These are phyloP conservation scores for Theileria equi DNA, from an alignment of 169 alveolate species.

Conservation along the genomic window DNA sequence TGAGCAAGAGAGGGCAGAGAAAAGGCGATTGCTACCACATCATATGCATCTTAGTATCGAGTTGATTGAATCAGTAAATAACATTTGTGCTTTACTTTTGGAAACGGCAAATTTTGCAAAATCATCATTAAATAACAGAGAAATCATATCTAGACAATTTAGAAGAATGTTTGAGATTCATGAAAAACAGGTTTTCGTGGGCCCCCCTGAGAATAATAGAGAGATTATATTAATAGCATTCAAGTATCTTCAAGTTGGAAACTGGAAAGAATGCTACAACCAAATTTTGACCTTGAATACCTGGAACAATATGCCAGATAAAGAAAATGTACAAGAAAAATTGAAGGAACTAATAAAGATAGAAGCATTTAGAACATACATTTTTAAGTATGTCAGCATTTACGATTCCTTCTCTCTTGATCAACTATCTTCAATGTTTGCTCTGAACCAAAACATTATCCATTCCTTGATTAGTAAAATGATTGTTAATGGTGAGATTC, in stretches of 20 bases:
- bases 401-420: constrained; percentile 84
- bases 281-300: constrained; percentile 75
- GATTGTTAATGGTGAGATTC: constrained; percentile 86
- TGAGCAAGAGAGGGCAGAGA: constrained; percentile 93
- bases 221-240: constrained; percentile 91
- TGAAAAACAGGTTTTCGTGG: constrained; percentile 89
- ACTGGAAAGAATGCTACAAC: constrained; percentile 91
- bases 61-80: constrained; percentile 89
- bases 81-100: constrained; percentile 88
- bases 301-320: constrained; percentile 82
- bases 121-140: constrained; percentile 67
- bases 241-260: constrained; percentile 86
- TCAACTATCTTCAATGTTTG: constrained; percentile 83
- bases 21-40: constrained; percentile 92
- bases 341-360: constrained; percentile 85
- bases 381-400: constrained; percentile 80
- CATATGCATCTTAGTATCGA: constrained; percentile 96
- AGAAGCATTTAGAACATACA: constrained; percentile 90
- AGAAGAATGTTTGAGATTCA: constrained; percentile 89
- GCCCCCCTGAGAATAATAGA: constrained; percentile 94
- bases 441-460: constrained; percentile 72
- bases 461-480: constrained; percentile 86
- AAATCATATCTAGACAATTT: constrained; percentile 83
- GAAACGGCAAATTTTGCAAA: constrained; percentile 89
- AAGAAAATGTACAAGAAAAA: constrained; percentile 81